These are phyloP conservation scores for Cicer cuneatum DNA, from an alignment of 306 rosid species.

Conservation along the genomic window DNA sequence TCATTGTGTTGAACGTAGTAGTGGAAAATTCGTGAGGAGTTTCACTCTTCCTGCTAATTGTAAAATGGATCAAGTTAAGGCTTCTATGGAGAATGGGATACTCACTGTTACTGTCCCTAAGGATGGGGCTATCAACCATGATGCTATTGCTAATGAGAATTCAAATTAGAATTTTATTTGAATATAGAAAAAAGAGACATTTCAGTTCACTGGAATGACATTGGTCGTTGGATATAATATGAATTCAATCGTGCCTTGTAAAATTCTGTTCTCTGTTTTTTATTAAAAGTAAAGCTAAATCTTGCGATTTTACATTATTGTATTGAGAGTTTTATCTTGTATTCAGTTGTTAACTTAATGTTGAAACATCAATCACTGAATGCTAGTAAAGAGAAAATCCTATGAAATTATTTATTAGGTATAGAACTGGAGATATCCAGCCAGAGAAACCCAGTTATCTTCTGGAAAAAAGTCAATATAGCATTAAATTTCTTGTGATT, in stretches of 20 bases:
- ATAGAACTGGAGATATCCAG: too few relatives aligned
- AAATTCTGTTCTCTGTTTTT: neutral
- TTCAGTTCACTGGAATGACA: neutral
- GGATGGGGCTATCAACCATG: neutral
- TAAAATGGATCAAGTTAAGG: slow-evolving; percentile 41
- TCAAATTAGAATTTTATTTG: neutral
- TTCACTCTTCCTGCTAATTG: slow-evolving; percentile 45
- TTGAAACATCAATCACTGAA: neutral
- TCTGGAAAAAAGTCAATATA: too few relatives aligned
- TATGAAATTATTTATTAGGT: neutral
- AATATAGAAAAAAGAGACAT: neutral
- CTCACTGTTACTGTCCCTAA: slow-evolving; percentile 48
- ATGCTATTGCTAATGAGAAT: slow-evolving; percentile 4
- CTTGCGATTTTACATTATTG: neutral
- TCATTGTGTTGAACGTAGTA: slow-evolving; percentile 40
- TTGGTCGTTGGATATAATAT: neutral
- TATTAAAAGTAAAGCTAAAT: neutral
- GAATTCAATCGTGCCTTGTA: neutral
- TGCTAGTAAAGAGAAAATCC: neutral
- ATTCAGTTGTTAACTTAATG: neutral
- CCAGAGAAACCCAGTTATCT: too few relatives aligned
- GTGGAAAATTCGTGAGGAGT: slow-evolving; percentile 45
- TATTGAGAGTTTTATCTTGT: neutral
- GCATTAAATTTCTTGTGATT: too few relatives aligned
- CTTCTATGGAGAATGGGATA: slow-evolving; percentile 48